phyloP scores from a whole-genome alignment of 192 early-diverging fungal genomes.

The Rhizophagus prolifer region DNA sequence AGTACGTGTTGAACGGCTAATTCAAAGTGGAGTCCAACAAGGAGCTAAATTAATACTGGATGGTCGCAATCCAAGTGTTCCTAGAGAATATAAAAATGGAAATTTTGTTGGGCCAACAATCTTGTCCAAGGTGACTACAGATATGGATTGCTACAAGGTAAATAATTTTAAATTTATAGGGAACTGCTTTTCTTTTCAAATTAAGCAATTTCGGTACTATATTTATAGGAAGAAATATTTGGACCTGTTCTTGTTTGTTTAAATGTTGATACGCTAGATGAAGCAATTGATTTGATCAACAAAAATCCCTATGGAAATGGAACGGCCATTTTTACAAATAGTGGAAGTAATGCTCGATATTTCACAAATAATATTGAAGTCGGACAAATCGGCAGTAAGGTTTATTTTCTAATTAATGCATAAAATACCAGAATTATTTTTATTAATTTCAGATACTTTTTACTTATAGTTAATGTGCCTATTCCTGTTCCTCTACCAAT shows the following conservation, averaged over 20 bases:
- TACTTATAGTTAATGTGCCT: slow-evolving; percentile 65
- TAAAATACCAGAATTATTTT: slow-evolving; percentile 31
- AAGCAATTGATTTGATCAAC: slow-evolving; percentile 90
- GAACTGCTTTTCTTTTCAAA: neutral
- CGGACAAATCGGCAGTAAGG: slow-evolving; percentile 87
- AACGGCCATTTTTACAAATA: slow-evolving; percentile 88
- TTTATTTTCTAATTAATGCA: slow-evolving; percentile 67
- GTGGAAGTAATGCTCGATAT: slow-evolving; percentile 81
- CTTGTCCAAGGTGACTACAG: slow-evolving; percentile 65
- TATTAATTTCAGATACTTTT: neutral
- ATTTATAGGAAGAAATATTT: slow-evolving; percentile 83
- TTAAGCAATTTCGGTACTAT: slow-evolving; percentile 20
- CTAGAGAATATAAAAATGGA: slow-evolving; percentile 77
- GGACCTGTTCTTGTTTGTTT: slow-evolving; percentile 88
- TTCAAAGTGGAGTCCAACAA: slow-evolving; percentile 80
- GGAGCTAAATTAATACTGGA: slow-evolving; percentile 87
- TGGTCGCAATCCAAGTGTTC: slow-evolving; percentile 74
- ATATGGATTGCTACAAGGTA: slow-evolving; percentile 82
- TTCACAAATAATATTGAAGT: slow-evolving; percentile 88
- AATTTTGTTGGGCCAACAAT: slow-evolving; percentile 98
- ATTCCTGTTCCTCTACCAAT: slow-evolving; percentile 97
- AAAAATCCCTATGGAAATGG: slow-evolving; percentile 87
- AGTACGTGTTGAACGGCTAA: slow-evolving; percentile 69
- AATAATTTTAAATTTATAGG: neutral
- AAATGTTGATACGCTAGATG: slow-evolving; percentile 81